Evolutionary conservation across 768 basidiomycete species (phyloP).

Genomic region (Lanmaoa pseudosensibilis): DNA sequence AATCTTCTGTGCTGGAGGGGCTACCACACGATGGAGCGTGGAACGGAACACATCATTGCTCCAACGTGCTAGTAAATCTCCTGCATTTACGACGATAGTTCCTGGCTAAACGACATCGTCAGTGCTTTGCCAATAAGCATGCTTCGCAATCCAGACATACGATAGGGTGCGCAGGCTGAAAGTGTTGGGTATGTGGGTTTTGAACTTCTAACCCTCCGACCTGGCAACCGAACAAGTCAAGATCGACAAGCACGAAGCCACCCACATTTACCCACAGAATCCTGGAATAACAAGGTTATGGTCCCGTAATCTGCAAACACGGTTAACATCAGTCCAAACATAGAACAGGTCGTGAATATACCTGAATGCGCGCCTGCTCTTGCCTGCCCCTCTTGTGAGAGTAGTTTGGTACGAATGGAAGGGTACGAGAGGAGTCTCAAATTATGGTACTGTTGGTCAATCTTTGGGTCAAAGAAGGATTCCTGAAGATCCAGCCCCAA

Average conservation of each 20-base stretch:
- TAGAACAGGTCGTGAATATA: slow-evolving; percentile 16
- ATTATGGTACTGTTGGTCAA: slow-evolving; percentile 78
- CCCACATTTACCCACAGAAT: slow-evolving; percentile 44
- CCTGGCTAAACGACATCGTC: slow-evolving; percentile 50
- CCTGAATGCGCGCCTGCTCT: slow-evolving; percentile 84
- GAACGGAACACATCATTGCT: slow-evolving; percentile 78
- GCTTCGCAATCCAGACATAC: slow-evolving; percentile 42
- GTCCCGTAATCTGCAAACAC: slow-evolving; percentile 68
- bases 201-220: slow-evolving; percentile 83
- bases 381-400: slow-evolving; percentile 66
- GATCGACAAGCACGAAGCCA: background rate
- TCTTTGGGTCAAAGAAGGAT: slow-evolving; percentile 70
- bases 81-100: slow-evolving; percentile 81
- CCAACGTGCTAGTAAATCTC: slow-evolving; percentile 80
- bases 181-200: slow-evolving; percentile 72
- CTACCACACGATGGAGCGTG: slow-evolving; percentile 81
- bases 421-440: slow-evolving; percentile 81
- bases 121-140: background rate
- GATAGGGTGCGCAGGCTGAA: slow-evolving; percentile 72
- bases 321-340: background rate
- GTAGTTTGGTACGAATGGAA: slow-evolving; percentile 57
- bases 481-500: slow-evolving; percentile 74
- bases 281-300: slow-evolving; percentile 81
- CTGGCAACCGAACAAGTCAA: slow-evolving; percentile 29
- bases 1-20: slow-evolving; percentile 55